Evolutionary conservation across 2,329 filamentous ascomycete species (phyloP), one percentile per base, ranked within the genome.

Genomic region (Onygenales sp.): DNA sequence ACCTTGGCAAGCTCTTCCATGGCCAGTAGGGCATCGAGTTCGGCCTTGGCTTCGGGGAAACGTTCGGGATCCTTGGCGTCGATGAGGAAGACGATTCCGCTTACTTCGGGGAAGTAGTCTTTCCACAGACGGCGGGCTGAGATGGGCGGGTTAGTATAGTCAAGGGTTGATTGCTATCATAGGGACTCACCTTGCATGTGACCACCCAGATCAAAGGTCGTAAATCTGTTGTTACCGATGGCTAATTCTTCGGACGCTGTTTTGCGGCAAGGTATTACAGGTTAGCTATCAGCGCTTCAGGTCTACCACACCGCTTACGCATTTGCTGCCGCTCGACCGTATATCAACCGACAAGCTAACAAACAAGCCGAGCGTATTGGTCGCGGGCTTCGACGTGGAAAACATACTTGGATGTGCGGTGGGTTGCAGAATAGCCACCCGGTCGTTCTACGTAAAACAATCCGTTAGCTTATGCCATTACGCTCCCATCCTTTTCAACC

Each of bases 1-100:
- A 95, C 93, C 79, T 95, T 96, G 70, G 83, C 78, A 41, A 98
- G 83, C 70, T 97, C 92, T 76, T 98, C 93, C 92, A 98, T 96
- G 58, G 88, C 84, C 62, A 98, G 81, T 51, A 97, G 86, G 52
- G 88, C 90, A 68, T 98, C 93, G 58, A 98, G 87, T 78, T 98
- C 93, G 64, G 87, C 92, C 79, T 97, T 97, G 68, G 90, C 87
- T 78, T 98, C 93, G 65, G 80, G 72, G 71, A 98, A 88, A 62
- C 93, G 89, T 77, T 97, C 92, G 74, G 89, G 86, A 74, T 98
- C 93, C 77, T 95, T 95, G 66, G 93, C 90, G 66, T 98, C 93
- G 64, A 98, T 89, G 55, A 97, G 85, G 81, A 97, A 98, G 63
- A 98, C 91, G 64, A 97, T 95, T 56, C 92, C 91, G 73, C 86